Evolutionary conservation across 768 basidiomycete genomes (phyloP).

Genomic region (Dendrothele bispora): DNA sequence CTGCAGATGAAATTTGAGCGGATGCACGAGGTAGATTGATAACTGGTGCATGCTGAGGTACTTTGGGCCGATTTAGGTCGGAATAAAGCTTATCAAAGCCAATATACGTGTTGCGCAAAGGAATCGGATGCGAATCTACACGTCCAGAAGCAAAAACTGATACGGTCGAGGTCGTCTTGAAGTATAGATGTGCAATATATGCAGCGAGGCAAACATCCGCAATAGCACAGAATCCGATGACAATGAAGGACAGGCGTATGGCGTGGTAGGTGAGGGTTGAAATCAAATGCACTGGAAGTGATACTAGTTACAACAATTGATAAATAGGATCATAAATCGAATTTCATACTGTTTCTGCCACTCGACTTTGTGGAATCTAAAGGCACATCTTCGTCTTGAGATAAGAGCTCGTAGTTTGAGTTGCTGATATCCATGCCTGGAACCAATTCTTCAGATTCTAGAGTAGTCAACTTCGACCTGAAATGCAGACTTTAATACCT

Average conservation of each 20-base stretch:
- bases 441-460: too few species aligned
- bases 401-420: too few species aligned
- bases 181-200: neutral
- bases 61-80: neutral
- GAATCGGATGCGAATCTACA: neutral
- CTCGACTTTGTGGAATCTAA: too few species aligned
- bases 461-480: too few species aligned
- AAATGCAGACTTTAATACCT: too few species aligned
- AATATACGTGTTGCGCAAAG: neutral
- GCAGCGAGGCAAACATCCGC: neutral
- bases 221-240: neutral
- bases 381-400: too few species aligned
- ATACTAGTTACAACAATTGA: too few species aligned
- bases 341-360: too few species aligned
- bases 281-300: too few species aligned
- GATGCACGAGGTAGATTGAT: neutral
- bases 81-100: neutral
- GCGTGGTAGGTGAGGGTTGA: neutral
- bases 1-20: neutral
- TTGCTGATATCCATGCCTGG: too few species aligned
- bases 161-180: neutral
- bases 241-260: neutral
- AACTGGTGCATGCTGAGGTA: neutral
- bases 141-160: neutral
- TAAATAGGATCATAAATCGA: too few species aligned